Conservation (phyloP, 139 green algal genomes). For the Limnomonas spitsbergensis region DNA sequence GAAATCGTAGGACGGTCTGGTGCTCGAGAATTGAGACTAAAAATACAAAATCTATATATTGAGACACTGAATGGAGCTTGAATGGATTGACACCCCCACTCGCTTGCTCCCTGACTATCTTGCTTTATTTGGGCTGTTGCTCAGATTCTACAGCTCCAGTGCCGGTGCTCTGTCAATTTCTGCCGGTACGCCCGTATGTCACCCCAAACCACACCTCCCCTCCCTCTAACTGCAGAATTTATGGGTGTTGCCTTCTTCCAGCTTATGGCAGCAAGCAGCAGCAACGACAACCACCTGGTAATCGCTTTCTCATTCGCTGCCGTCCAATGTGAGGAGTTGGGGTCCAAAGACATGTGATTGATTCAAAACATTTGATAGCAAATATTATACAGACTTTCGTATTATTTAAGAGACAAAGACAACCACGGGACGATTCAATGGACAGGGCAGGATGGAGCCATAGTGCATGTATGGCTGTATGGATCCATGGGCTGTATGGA, state of each 20-base stretch:
- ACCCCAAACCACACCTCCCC: too few relatives aligned
- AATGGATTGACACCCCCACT: neutral
- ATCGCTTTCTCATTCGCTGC: conserved; percentile 29
- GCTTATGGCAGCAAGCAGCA: conserved; percentile 19
- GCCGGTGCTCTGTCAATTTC: neutral
- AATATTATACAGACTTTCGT: neutral
- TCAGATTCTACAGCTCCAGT: neutral
- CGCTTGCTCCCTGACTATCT: neutral
- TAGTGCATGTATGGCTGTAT: neutral
- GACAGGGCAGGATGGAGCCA: neutral
- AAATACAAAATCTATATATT: too few relatives aligned
- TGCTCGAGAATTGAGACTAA: too few relatives aligned
- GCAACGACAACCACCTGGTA: conserved; percentile 9
- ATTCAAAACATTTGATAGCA: neutral
- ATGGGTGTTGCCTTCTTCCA: conserved; percentile 35
- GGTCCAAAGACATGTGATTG: neutral
- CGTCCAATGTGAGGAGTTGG: conserved; percentile 19
- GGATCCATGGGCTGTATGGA: neutral
- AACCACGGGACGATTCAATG: neutral
- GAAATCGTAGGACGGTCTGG: too few relatives aligned
- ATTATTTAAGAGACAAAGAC: neutral
- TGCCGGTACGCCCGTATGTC: neutral
- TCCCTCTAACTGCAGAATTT: conserved; percentile 35
- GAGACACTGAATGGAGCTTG: neutral
- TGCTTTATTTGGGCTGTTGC: neutral